A percentile compares a stretch with the other conserved stretches of the same genome.
phyloP scores from a whole-genome alignment of 2,329 filamentous ascomycete genomes.

The Seiridium cupressi region DNA sequence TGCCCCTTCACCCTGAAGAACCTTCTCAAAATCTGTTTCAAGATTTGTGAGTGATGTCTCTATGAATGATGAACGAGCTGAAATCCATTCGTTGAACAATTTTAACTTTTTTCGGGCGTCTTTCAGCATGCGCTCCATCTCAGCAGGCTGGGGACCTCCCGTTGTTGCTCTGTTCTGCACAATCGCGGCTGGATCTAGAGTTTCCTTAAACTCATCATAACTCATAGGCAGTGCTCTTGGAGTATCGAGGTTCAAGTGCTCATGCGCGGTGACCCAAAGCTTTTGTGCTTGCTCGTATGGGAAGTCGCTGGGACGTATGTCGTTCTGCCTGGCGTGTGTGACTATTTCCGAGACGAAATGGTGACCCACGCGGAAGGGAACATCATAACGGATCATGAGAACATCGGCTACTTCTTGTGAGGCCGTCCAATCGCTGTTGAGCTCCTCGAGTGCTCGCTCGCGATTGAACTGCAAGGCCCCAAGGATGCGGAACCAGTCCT shows the following conservation, averaged over 20 bases:
- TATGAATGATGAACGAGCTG: background rate
- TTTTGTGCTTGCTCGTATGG: conserved; percentile 1
- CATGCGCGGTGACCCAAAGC: background rate
- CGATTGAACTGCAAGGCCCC: background rate
- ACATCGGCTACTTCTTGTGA: conserved; percentile 6
- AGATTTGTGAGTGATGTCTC: background rate
- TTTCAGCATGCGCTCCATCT: conserved; percentile 5
- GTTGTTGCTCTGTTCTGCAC: conserved; percentile 3
- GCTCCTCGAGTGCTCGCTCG: conserved; percentile 4
- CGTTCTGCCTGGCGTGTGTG: conserved; percentile 1
- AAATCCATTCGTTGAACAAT: background rate
- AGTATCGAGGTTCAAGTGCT: background rate
- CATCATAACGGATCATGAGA: background rate
- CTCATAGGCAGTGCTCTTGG: background rate
- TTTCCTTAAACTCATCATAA: conserved; percentile 1
- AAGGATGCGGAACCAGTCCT: background rate
- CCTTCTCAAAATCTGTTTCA: background rate
- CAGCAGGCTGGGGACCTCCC: conserved; percentile 4
- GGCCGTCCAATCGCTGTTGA: conserved; percentile 7
- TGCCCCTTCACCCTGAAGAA: background rate
- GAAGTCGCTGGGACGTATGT: conserved; percentile 3
- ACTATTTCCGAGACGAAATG: conserved; percentile 6
- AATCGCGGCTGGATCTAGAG: conserved; percentile 2
- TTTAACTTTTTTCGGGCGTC: background rate
- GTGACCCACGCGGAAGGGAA: conserved; percentile 3